Evolutionary conservation across 1,139 yeast species (phyloP).

Genomic region (Blastobotrys aristatus): DNA sequence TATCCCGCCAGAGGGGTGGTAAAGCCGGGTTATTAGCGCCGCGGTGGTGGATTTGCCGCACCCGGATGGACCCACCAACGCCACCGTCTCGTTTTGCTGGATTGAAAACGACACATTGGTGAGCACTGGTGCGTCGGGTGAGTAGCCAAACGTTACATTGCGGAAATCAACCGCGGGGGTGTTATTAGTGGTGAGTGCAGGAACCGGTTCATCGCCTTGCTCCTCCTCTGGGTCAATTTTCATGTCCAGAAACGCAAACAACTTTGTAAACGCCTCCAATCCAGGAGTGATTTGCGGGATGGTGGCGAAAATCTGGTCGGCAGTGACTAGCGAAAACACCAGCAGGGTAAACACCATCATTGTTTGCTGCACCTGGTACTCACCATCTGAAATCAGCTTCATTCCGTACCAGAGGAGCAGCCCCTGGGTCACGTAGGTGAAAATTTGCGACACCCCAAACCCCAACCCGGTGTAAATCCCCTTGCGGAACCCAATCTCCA

Average conservation of each 20-base stretch:
- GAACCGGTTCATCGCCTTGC: background rate
- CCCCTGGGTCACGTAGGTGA: conserved; percentile 60
- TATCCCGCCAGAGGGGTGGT: conserved; percentile 51
- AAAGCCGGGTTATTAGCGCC: conserved; percentile 59
- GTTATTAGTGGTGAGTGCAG: background rate
- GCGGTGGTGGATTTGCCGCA: conserved; percentile 85
- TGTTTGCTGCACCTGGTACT: conserved; percentile 52
- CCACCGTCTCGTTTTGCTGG: conserved; percentile 61
- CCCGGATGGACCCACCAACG: conserved; percentile 88
- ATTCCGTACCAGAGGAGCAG: conserved; percentile 73
- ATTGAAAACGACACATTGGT: conserved; percentile 41
- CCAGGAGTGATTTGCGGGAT: conserved; percentile 79
- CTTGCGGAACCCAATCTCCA: conserved; percentile 27
- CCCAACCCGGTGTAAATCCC: conserved; percentile 48
- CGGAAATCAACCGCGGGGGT: conserved; percentile 1
- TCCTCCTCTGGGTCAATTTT: conserved; percentile 3
- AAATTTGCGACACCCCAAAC: conserved; percentile 49
- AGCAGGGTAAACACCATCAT: conserved; percentile 68
- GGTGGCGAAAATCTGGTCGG: conserved; percentile 54
- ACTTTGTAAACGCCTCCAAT: conserved; percentile 32
- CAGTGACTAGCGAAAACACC: conserved; percentile 64
- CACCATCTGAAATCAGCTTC: conserved; percentile 51
- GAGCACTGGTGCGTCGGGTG: background rate
- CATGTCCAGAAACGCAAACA: conserved; percentile 1
- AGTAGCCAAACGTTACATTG: conserved; percentile 2